Percentiles rank a stretch among this genome's conserved stretches.
phyloP scores from a whole-genome alignment of 164 flowering plant genomes.

The Berberis thunbergii region DNA sequence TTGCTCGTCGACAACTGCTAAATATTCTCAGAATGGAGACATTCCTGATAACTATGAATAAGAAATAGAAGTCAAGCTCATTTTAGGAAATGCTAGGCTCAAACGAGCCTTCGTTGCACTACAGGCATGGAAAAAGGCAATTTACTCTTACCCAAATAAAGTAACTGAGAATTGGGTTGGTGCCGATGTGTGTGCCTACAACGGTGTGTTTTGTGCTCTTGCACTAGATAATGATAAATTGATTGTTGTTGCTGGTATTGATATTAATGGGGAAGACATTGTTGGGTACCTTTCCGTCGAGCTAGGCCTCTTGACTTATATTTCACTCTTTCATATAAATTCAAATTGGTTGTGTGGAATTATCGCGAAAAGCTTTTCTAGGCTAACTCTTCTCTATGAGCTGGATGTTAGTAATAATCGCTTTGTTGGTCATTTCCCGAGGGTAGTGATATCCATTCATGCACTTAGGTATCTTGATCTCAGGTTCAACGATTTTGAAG shows the following conservation, averaged over 20 bases:
- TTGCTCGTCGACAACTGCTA: constrained; percentile 4
- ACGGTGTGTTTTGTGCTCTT: constrained; percentile 54
- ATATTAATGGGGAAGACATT: constrained; percentile 61
- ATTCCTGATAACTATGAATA: constrained; percentile 21
- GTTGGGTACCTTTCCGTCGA: constrained; percentile 71
- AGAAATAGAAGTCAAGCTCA: constrained; percentile 12
- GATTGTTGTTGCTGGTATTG: constrained; percentile 65
- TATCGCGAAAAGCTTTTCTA: constrained; percentile 45
- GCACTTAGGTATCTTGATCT: constrained; percentile 51
- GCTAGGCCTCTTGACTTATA: constrained; percentile 57
- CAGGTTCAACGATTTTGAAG: constrained; percentile 71
- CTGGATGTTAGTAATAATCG: constrained; percentile 44
- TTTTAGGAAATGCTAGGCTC: constrained; percentile 24
- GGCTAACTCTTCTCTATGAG: constrained; percentile 36
- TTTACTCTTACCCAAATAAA: constrained; percentile 60
- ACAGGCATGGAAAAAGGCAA: constrained; percentile 63
- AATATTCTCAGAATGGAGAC: not conserved
- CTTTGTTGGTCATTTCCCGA: constrained; percentile 48
- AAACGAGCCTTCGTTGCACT: constrained; percentile 50
- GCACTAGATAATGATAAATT: constrained; percentile 43
- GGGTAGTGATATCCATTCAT: constrained; percentile 38
- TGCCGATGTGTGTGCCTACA: constrained; percentile 53
- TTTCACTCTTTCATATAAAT: constrained; percentile 64
- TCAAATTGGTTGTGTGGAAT: constrained; percentile 72
- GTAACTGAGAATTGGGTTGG: constrained; percentile 66